Evolutionary conservation across 2,329 filamentous ascomycete species (phyloP).

Genomic region (Claviceps sp.): DNA sequence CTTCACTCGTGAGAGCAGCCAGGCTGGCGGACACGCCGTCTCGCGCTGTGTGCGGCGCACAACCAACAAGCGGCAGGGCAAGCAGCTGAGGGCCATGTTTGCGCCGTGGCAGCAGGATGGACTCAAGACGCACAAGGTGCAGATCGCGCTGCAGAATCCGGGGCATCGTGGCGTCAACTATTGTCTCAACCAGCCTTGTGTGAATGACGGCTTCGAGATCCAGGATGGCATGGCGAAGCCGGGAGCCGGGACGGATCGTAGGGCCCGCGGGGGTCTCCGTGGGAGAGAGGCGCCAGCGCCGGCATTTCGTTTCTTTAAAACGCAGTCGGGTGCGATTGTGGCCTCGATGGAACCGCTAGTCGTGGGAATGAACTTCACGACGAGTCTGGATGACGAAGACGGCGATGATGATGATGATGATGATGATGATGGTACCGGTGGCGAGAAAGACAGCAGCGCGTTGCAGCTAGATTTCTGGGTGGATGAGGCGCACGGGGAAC

Average conservation of each 20-base stretch:
- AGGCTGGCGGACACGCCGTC: not conserved
- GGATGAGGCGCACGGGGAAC: not conserved
- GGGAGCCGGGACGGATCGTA: not conserved
- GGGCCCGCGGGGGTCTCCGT: not conserved
- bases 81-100: not conserved
- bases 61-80: not conserved
- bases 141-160: not conserved
- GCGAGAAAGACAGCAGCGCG: not conserved
- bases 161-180: not conserved
- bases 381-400: not conserved
- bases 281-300: not conserved
- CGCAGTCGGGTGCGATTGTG: not conserved
- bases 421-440: not conserved
- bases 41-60: constrained; percentile 1
- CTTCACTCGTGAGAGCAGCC: not conserved
- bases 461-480: not conserved
- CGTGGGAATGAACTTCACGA: not conserved
- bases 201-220: constrained; percentile 2
- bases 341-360: not conserved
- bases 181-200: constrained; percentile 4
- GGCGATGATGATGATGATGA: not conserved
- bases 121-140: not conserved
- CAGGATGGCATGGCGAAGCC: constrained; percentile 3
- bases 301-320: not conserved
- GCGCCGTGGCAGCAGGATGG: not conserved